Evolutionary conservation across 352 stramenopile species (phyloP).

Genomic region (Elongisporangium anandrum): DNA sequence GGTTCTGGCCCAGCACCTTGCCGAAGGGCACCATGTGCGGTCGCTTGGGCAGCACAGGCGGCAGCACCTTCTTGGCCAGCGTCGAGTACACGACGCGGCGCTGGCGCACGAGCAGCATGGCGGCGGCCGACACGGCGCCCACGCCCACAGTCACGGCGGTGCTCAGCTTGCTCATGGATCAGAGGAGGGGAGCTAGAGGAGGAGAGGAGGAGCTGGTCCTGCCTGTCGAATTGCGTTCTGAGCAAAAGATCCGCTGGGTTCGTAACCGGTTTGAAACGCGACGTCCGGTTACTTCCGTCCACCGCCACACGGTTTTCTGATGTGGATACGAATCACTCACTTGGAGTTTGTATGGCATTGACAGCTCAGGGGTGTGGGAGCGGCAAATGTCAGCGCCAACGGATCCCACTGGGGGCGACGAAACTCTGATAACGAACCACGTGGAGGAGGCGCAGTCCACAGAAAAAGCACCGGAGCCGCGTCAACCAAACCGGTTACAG

Average conservation of each 20-base stretch:
- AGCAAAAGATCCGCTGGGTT: not conserved
- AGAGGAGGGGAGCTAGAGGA: not conserved
- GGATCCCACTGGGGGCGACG: not conserved
- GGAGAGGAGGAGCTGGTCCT: slow-evolving; percentile 1
- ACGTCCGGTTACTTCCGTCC: not conserved
- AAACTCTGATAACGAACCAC: not conserved
- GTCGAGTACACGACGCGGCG: slow-evolving; percentile 60
- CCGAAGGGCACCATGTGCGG: slow-evolving; percentile 84
- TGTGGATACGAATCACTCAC: not conserved
- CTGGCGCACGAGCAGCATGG: slow-evolving; percentile 51
- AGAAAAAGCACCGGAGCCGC: not conserved
- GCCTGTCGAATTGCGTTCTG: not conserved
- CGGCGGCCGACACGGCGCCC: slow-evolving; percentile 45
- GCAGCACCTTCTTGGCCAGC: slow-evolving; percentile 29
- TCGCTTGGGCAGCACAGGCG: slow-evolving; percentile 63
- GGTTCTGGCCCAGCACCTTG: slow-evolving; percentile 72
- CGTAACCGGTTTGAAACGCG: not conserved
- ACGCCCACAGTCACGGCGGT: slow-evolving; percentile 43
- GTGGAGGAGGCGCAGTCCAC: not conserved
- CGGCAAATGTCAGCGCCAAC: not conserved
- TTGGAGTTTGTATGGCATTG: not conserved
- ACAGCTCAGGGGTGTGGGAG: not conserved
- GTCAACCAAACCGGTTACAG: not conserved
- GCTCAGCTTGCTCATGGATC: slow-evolving; percentile 49
- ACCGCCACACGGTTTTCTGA: not conserved